A percentile compares a stretch with the other conserved stretches of the same genome.
Evolutionary conservation across 1,139 yeast genomes (phyloP).

Genomic region (Taphrina deformans): DNA sequence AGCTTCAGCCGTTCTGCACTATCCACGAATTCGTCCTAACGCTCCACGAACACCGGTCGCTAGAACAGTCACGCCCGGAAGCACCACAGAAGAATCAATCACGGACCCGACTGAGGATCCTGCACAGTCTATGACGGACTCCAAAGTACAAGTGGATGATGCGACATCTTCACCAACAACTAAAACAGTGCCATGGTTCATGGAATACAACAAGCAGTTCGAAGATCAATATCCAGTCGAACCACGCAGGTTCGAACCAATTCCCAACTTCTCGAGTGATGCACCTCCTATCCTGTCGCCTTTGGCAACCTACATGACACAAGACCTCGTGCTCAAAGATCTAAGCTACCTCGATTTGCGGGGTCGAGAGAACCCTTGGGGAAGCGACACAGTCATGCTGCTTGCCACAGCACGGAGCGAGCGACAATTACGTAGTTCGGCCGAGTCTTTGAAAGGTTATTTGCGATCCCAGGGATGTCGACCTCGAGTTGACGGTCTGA

Average conservation of each 20-base stretch:
- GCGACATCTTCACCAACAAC: background rate
- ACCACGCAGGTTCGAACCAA: constrained; percentile 3
- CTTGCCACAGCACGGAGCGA: constrained; percentile 23
- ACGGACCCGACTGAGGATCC: no score
- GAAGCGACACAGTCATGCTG: constrained; percentile 23
- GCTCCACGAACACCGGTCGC: background rate
- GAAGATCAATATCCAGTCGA: constrained; percentile 1
- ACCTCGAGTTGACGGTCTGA: constrained; percentile 23
- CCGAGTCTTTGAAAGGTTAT: constrained; percentile 27
- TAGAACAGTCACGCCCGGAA: no score
- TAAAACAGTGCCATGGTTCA: constrained; percentile 27
- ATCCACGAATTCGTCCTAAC: constrained; percentile 15
- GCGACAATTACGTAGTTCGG: constrained; percentile 22
- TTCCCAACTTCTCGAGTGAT: constrained; percentile 8
- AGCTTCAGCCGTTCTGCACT: background rate
- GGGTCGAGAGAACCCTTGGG: constrained; percentile 26
- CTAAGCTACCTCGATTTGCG: constrained; percentile 23
- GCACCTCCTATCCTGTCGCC: constrained; percentile 20
- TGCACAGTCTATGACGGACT: background rate
- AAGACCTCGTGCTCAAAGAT: constrained; percentile 24
- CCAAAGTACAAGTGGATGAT: background rate
- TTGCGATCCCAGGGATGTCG: constrained; percentile 5
- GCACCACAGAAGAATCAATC: no score
- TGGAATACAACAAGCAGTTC: constrained; percentile 33
- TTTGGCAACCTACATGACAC: constrained; percentile 10